These are phyloP conservation scores for Enterocytospora artemiae DNA, from an alignment of 371 early-diverging fungal genomes.

Conservation along the genomic window DNA sequence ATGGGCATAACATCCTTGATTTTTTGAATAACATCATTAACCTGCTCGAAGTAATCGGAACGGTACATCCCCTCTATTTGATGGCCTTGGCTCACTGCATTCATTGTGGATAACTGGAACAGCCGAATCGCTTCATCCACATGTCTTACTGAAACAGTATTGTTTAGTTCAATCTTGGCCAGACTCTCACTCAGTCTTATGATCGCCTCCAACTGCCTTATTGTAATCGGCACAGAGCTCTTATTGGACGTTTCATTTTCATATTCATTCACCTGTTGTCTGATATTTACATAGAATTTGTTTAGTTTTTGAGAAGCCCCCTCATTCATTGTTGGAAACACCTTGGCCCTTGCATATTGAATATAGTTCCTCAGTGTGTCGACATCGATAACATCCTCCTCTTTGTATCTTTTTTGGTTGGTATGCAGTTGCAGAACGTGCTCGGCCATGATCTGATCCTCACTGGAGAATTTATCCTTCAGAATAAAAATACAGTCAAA, in stretches of 20 bases:
- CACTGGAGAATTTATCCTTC: conserved; percentile 71
- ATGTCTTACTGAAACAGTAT: conserved; percentile 72
- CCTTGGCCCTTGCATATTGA: conserved; percentile 51
- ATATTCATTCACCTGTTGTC: conserved; percentile 69
- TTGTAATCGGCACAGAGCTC: conserved; percentile 89
- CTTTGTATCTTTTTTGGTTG: conserved; percentile 22
- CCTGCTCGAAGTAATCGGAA: conserved; percentile 40
- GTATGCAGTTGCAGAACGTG: conserved; percentile 50
- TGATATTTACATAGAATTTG: conserved; percentile 80
- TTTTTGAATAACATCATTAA: conserved; percentile 38
- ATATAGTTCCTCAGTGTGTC: conserved; percentile 49
- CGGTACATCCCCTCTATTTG: conserved; percentile 57
- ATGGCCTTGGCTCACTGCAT: conserved; percentile 63
- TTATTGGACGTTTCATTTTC: conserved; percentile 66
- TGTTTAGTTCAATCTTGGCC: conserved; percentile 85
- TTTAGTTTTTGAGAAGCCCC: conserved; percentile 61
- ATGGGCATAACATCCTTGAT: conserved; percentile 53
- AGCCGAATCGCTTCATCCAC: conserved; percentile 94
- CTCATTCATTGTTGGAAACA: conserved; percentile 49
- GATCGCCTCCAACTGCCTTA: conserved; percentile 95
- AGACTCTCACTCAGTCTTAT: conserved; percentile 93
- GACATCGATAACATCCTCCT: neutral
- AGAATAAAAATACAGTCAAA: conserved; percentile 92
- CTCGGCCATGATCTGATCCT: conserved; percentile 63
- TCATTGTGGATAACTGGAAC: conserved; percentile 91